phyloP scores from a whole-genome alignment of 2,329 filamentous ascomycete genomes.

The Fusarium temperatum region DNA sequence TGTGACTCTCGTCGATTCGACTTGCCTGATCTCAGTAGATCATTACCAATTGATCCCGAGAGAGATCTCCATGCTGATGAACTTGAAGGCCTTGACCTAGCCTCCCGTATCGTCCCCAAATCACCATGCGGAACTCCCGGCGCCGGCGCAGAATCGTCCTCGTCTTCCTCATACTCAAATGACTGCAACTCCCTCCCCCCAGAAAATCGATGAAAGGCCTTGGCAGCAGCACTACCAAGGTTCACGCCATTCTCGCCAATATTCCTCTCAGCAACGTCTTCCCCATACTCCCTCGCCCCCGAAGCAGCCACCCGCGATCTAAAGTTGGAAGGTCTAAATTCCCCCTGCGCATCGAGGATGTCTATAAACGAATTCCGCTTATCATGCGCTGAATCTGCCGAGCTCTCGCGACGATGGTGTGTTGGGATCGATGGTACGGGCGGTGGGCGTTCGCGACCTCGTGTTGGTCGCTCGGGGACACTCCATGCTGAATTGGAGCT shows the following conservation, averaged over 20 bases:
- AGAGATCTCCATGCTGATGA: constrained; percentile 35
- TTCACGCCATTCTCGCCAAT: constrained; percentile 51
- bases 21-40: constrained; percentile 8
- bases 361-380: constrained; percentile 52
- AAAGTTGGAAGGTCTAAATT: constrained; percentile 60
- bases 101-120: constrained; percentile 5
- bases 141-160: constrained; percentile 29
- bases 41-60: constrained; percentile 9
- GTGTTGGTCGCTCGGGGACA: constrained; percentile 19
- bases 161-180: constrained; percentile 1
- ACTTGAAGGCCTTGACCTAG: constrained; percentile 18
- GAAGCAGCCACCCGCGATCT: constrained; percentile 58
- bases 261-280: constrained; percentile 72
- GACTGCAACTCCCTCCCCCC: constrained; percentile 1
- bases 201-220: constrained; percentile 48
- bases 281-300: constrained; percentile 65
- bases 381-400: constrained; percentile 27
- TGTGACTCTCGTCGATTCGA: constrained; percentile 8
- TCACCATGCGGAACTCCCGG: constrained; percentile 30
- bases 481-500: constrained; percentile 30
- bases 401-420: constrained; percentile 34
- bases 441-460: constrained; percentile 24
- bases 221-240: constrained; percentile 47
- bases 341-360: constrained; percentile 66
- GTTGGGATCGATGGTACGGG: constrained; percentile 37